Percentiles rank a stretch among this genome's conserved stretches.
phyloP scores from a whole-genome alignment of 2,329 filamentous ascomycete species.

The Aspergillus pseudoglaucus region DNA sequence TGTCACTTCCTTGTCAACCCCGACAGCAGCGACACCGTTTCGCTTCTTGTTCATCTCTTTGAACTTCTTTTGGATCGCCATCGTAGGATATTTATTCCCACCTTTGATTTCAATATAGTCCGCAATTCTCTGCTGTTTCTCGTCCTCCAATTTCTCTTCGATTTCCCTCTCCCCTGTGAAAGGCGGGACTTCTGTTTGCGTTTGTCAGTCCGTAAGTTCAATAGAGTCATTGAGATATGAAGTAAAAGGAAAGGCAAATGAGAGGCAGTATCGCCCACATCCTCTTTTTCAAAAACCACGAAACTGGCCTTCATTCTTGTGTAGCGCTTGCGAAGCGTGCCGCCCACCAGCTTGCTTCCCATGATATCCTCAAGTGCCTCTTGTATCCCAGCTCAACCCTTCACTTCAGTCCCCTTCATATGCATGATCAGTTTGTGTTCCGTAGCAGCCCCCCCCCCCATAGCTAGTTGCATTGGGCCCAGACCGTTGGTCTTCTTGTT shows the following conservation, averaged over 20 bases:
- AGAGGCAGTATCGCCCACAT: too few relatives aligned
- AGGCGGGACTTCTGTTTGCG: too few relatives aligned
- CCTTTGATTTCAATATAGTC: background rate
- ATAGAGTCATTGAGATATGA: too few relatives aligned
- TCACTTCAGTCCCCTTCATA: background rate
- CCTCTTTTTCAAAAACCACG: conserved; percentile 16
- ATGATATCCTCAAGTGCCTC: background rate
- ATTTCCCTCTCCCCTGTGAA: conserved; percentile 24
- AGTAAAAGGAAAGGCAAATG: too few relatives aligned
- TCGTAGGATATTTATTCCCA: background rate
- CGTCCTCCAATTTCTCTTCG: background rate
- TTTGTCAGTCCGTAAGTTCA: too few relatives aligned
- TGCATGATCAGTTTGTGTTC: background rate
- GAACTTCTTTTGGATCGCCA: background rate
- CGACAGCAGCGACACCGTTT: too few relatives aligned
- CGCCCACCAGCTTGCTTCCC: background rate
- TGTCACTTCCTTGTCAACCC: too few relatives aligned
- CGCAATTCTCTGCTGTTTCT: background rate
- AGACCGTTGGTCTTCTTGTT: background rate
- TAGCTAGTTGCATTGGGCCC: conserved; percentile 15
- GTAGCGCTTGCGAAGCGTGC: background rate
- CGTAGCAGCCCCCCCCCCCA: conserved; percentile 2
- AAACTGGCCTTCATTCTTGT: background rate
- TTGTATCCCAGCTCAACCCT: background rate
- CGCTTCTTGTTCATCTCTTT: background rate